These are phyloP conservation scores for Diplotaxis tenuifolia DNA, from an alignment of 345 rosid species.

Conservation along the genomic window DNA sequence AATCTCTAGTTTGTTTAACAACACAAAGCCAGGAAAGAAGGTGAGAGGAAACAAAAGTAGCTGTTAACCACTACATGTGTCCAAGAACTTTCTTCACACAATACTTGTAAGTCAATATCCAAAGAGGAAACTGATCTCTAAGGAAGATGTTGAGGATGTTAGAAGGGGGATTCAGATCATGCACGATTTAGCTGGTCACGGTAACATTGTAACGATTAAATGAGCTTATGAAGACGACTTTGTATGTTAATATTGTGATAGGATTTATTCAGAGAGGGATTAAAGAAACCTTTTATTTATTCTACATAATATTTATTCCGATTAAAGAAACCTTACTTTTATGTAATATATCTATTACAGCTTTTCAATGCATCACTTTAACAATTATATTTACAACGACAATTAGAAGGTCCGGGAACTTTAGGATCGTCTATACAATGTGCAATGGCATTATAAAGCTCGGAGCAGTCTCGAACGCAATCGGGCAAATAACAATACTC, in stretches of 20 bases:
- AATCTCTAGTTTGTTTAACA: too few relatives aligned
- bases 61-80: constrained; percentile 18
- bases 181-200: constrained; percentile 99
- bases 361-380: too few relatives aligned
- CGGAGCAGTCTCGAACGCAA: constrained; percentile 9
- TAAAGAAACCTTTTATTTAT: not conserved
- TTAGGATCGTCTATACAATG: constrained; percentile 29
- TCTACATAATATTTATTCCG: not conserved
- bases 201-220: constrained; percentile 86
- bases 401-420: constrained; percentile 18
- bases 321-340: not conserved
- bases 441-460: constrained; percentile 21
- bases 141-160: too few relatives aligned
- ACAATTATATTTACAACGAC: constrained; percentile 5
- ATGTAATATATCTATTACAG: not conserved
- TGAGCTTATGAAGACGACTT: constrained; percentile 96
- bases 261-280: too few relatives aligned
- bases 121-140: too few relatives aligned
- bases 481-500: too few relatives aligned
- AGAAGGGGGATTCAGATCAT: constrained; percentile 98
- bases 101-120: constrained; percentile 90
- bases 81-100: constrained; percentile 17
- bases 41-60: constrained; percentile 18
- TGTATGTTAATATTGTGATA: too few relatives aligned
- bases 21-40: constrained; percentile 9